These are phyloP conservation scores for Salvia splendens DNA, from an alignment of 257 asterid species.

Conservation along the genomic window DNA sequence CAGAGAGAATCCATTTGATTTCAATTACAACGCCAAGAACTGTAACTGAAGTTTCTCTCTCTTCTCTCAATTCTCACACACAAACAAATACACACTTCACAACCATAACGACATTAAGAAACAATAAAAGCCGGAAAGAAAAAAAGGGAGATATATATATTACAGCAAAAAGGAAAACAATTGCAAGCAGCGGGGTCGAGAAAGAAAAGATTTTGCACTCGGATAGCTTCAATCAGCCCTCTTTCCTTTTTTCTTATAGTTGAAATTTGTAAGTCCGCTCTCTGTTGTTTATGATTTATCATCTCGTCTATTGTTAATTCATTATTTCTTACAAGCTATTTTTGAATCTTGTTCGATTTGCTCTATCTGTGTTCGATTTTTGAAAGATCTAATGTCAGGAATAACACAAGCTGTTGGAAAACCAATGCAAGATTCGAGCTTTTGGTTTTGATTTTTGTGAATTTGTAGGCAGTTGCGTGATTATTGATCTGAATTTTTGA, in stretches of 20 bases:
- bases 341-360: slow-evolving; percentile 27
- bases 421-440: slow-evolving; percentile 53
- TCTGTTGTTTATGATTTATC: not conserved
- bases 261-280: slow-evolving; percentile 37
- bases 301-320: not conserved
- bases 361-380: slow-evolving; percentile 1
- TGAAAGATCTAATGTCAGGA: slow-evolving; percentile 53
- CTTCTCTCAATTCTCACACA: not conserved
- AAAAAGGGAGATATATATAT: not conserved
- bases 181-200: slow-evolving; percentile 36
- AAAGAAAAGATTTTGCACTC: slow-evolving; percentile 28
- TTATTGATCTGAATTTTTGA: slow-evolving; percentile 68
- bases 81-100: slow-evolving; percentile 17
- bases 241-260: slow-evolving; percentile 31
- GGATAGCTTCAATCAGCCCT: slow-evolving; percentile 33
- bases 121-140: not conserved
- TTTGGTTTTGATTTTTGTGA: slow-evolving; percentile 33
- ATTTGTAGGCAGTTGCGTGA: slow-evolving; percentile 40
- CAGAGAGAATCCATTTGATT: slow-evolving; percentile 63
- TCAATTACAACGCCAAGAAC: slow-evolving; percentile 38
- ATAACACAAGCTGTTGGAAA: slow-evolving; percentile 26
- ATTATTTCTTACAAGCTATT: not conserved
- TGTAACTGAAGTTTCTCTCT: slow-evolving; percentile 30
- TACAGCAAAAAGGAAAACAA: not conserved
- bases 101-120: slow-evolving; percentile 26